These are phyloP conservation scores for Cenchrus purpureus DNA, from an alignment of 176 grass and related monocot genomes.

Conservation along the genomic window DNA sequence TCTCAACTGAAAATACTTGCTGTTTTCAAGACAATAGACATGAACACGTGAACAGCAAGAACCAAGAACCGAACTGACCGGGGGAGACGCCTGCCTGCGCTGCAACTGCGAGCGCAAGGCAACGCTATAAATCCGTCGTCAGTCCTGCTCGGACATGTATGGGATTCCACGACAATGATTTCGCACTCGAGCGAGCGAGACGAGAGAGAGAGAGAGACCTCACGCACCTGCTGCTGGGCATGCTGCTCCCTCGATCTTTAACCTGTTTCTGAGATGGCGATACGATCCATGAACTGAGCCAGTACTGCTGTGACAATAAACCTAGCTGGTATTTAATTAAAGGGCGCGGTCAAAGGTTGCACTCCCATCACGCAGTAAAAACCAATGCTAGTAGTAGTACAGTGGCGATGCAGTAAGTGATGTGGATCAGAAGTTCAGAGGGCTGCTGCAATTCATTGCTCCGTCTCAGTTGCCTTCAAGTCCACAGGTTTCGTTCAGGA, in stretches of 20 bases:
- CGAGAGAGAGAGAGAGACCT: background rate
- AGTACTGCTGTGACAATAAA: constrained; percentile 20
- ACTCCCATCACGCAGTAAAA: constrained; percentile 41
- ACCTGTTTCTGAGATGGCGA: constrained; percentile 27
- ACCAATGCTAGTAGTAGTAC: constrained; percentile 18
- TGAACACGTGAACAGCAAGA: constrained; percentile 13
- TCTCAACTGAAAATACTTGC: background rate
- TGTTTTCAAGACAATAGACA: constrained; percentile 20
- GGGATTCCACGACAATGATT: constrained; percentile 51
- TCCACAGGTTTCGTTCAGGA: background rate
- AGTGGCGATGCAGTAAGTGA: background rate
- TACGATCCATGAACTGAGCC: constrained; percentile 22
- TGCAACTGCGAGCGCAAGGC: background rate
- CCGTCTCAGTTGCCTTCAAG: background rate
- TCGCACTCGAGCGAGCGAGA: constrained; percentile 23
- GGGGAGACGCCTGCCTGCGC: background rate
- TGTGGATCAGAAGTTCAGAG: constrained; percentile 25
- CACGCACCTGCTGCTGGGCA: background rate
- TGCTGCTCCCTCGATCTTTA: background rate
- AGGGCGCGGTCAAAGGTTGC: constrained; percentile 42
- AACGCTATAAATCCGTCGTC: constrained; percentile 27
- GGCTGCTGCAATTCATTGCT: constrained; percentile 33
- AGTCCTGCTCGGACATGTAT: constrained; percentile 25
- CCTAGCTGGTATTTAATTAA: constrained; percentile 3
- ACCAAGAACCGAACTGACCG: background rate